Evolutionary conservation across 768 basidiomycete species (phyloP).

Genomic region (Boletus reticulatus): DNA sequence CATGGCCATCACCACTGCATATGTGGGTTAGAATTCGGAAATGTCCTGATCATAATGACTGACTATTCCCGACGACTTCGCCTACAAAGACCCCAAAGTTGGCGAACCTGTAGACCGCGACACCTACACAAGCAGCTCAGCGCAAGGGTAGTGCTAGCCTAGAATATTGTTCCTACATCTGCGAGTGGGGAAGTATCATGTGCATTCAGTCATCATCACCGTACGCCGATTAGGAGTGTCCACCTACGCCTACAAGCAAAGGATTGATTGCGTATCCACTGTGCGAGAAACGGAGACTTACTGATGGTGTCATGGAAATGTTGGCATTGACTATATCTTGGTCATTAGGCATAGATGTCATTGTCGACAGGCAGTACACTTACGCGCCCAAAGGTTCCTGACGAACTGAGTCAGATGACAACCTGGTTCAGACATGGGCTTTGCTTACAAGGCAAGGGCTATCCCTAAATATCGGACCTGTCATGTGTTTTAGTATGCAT

Average conservation of each 20-base stretch:
- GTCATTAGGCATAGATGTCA: background rate
- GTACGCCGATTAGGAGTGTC: background rate
- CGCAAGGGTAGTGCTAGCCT: background rate
- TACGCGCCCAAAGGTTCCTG: slow-evolving; percentile 17
- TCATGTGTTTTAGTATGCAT: background rate
- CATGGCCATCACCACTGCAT: slow-evolving; percentile 15
- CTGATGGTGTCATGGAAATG: slow-evolving; percentile 14
- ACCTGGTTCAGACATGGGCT: background rate
- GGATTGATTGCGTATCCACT: background rate
- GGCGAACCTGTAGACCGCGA: slow-evolving; percentile 8
- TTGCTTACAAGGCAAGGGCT: slow-evolving; percentile 14
- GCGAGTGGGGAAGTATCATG: background rate
- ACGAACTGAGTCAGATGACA: background rate
- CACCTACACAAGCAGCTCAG: background rate
- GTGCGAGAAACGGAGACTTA: background rate
- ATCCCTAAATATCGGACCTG: slow-evolving; percentile 21
- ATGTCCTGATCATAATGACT: background rate
- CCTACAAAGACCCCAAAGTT: slow-evolving; percentile 13
- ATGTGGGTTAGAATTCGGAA: background rate
- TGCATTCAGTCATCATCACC: background rate
- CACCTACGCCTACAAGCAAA: slow-evolving; percentile 8
- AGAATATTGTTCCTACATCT: slow-evolving; percentile 5
- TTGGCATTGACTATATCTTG: slow-evolving; percentile 14
- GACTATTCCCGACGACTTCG: slow-evolving; percentile 11
- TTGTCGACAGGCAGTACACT: background rate